These are phyloP conservation scores for Hypoxylon sp. DNA, from an alignment of 2,329 filamentous ascomycete genomes.

Conservation along the genomic window DNA sequence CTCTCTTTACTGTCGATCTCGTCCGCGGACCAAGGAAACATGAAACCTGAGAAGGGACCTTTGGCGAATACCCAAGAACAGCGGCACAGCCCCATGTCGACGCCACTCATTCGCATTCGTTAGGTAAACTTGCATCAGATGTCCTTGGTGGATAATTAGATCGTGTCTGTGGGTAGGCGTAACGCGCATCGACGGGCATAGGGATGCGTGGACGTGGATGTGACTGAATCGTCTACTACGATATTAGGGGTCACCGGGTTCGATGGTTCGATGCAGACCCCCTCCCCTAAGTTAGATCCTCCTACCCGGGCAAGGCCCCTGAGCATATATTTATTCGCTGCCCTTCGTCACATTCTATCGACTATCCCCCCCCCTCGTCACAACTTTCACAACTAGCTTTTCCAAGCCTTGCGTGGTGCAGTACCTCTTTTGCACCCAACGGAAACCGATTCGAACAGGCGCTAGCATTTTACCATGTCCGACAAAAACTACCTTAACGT, in stretches of 20 bases:
- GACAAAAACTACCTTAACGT: constrained; percentile 60
- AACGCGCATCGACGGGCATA: constrained; percentile 12
- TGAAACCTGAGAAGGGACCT: constrained; percentile 3
- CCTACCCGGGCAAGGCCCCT: constrained; percentile 2
- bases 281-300: background rate
- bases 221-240: constrained; percentile 24
- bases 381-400: background rate
- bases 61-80: constrained; percentile 23
- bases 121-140: constrained; percentile 22
- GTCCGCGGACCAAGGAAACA: constrained; percentile 26
- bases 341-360: background rate
- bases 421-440: constrained; percentile 1
- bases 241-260: constrained; percentile 12
- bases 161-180: constrained; percentile 4
- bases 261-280: constrained; percentile 1
- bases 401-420: background rate
- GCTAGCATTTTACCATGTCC: constrained; percentile 39
- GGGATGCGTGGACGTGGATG: constrained; percentile 19
- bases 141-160: constrained; percentile 24
- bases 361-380: no score
- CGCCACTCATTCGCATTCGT: constrained; percentile 3
- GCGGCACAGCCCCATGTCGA: constrained; percentile 25
- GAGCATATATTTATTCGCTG: constrained; percentile 21
- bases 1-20: constrained; percentile 30
- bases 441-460: constrained; percentile 4